A percentile compares a stretch with the other conserved stretches of the same genome.
These are phyloP conservation scores for Vitellaria paradoxa DNA, from an alignment of 179 eudicot species.

Conservation along the genomic window DNA sequence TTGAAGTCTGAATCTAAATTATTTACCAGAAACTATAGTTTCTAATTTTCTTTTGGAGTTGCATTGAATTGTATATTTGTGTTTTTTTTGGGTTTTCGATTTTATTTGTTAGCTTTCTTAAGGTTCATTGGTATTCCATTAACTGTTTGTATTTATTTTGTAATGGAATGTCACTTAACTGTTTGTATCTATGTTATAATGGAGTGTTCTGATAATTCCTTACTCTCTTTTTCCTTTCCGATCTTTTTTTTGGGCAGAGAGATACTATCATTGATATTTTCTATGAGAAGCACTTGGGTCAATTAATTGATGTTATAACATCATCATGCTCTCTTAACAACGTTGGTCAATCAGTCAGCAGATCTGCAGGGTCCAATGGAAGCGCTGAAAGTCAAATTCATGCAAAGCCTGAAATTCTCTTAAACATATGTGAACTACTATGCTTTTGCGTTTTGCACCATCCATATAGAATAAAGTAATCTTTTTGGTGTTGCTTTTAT, in stretches of 20 bases:
- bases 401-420: conserved; percentile 82
- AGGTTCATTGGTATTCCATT: not conserved
- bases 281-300: conserved; percentile 87
- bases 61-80: not conserved
- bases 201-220: not conserved
- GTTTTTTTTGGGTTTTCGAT: not conserved
- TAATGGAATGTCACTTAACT: not conserved
- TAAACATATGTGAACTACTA: conserved; percentile 76
- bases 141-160: not conserved
- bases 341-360: conserved; percentile 26
- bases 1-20: not conserved
- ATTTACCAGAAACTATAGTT: not conserved
- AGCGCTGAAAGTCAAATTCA: conserved; percentile 25
- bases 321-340: conserved; percentile 58
- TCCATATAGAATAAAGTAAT: conserved; percentile 84
- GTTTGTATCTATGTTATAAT: not conserved
- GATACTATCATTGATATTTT: conserved; percentile 74
- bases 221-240: not conserved
- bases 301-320: conserved; percentile 75
- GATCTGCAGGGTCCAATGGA: conserved; percentile 32
- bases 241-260: conserved; percentile 55
- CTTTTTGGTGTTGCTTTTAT: conserved; percentile 5
- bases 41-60: not conserved
- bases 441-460: conserved; percentile 94
- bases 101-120: not conserved